These are phyloP conservation scores for Cornus kousa DNA, from an alignment of 148 eudicot species.

Conservation along the genomic window DNA sequence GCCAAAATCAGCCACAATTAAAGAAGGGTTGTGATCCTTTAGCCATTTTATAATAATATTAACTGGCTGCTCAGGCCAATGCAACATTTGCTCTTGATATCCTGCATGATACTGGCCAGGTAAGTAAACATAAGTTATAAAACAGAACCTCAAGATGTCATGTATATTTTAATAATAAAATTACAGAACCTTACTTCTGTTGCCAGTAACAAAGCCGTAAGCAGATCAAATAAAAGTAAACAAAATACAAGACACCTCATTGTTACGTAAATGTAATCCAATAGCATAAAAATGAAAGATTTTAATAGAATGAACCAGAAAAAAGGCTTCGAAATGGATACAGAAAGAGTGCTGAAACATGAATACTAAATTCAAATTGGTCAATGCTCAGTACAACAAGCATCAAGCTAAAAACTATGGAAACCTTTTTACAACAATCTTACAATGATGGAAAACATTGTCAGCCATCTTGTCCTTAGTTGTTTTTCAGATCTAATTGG, in stretches of 20 bases:
- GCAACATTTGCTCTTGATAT: conserved; percentile 96
- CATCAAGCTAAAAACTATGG: background rate
- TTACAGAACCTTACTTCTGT: background rate
- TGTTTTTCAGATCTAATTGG: background rate
- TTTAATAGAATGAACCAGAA: background rate
- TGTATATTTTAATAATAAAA: background rate
- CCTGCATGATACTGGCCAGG: conserved; percentile 91
- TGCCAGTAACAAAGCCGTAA: background rate
- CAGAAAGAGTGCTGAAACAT: background rate
- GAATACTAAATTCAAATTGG: too few relatives aligned
- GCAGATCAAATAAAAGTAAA: background rate
- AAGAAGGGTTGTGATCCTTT: conserved; percentile 66
- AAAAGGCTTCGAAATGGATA: background rate
- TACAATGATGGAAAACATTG: background rate
- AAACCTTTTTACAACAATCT: background rate
- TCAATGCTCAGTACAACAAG: background rate
- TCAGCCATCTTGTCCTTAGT: background rate
- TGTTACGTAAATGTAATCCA: background rate
- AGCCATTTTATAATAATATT: conserved; percentile 84
- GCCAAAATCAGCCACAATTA: conserved; percentile 92
- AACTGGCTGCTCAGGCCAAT: conserved; percentile 94
- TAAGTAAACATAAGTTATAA: conserved; percentile 32
- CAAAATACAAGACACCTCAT: background rate
- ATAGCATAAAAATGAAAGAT: background rate
- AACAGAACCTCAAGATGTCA: background rate